Evolutionary conservation across 208 protist genomes (phyloP).

Genomic region (Crithidia fasciculata): DNA sequence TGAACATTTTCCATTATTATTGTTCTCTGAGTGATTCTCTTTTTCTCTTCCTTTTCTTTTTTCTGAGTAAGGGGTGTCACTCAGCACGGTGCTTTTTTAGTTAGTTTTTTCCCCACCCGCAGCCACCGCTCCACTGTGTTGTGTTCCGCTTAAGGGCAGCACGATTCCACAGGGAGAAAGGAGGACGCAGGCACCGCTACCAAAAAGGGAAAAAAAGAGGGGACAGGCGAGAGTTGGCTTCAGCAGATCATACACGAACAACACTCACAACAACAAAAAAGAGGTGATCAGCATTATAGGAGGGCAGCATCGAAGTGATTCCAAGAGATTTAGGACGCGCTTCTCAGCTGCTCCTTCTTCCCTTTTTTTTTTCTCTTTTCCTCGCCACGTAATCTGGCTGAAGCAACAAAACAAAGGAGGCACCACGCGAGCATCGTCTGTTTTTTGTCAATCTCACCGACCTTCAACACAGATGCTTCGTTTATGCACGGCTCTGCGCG

Average conservation of each 20-base stretch:
- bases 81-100: too few species aligned
- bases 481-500: constrained; percentile 16
- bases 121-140: neutral
- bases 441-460: neutral
- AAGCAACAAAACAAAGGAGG: neutral
- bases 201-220: neutral
- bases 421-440: neutral
- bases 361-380: neutral
- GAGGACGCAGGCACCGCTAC: neutral
- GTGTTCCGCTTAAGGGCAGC: neutral
- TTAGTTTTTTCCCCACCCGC: neutral
- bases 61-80: neutral
- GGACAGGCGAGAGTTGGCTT: neutral
- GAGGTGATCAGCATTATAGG: neutral
- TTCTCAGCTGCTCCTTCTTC: neutral
- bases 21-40: constrained; percentile 6
- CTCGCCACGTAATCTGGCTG: too few species aligned
- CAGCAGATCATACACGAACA: neutral
- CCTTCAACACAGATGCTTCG: constrained; percentile 14
- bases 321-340: neutral
- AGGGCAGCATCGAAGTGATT: too few species aligned
- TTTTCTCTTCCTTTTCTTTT: constrained; percentile 10
- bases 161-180: neutral
- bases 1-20: neutral
- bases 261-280: neutral